Percentiles rank a stretch among this genome's conserved stretches.
phyloP scores from a whole-genome alignment of 2,329 filamentous ascomycete genomes.

The Knufia fluminis region DNA sequence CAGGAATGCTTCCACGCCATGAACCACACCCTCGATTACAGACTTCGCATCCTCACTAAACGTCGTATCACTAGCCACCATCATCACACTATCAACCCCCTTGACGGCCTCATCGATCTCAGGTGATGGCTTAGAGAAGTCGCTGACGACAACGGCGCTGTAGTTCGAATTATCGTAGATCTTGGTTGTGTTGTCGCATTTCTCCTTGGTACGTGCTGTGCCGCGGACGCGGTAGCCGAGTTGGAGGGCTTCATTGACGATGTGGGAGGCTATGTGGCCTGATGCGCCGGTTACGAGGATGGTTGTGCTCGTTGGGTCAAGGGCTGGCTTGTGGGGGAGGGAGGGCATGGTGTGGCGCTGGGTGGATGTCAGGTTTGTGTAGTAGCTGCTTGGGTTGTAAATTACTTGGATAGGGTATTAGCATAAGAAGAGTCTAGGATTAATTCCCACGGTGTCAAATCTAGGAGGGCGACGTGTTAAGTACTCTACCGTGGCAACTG shows the following conservation, averaged over 20 bases:
- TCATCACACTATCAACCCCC: slow-evolving; percentile 30
- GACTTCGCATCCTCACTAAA: slow-evolving; percentile 30
- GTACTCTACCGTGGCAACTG: too few species aligned
- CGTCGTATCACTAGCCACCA: slow-evolving; percentile 24
- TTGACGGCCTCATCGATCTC: slow-evolving; percentile 25
- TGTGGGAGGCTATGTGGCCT: slow-evolving; percentile 38
- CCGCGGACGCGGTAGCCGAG: slow-evolving; percentile 40
- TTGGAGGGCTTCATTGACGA: slow-evolving; percentile 28
- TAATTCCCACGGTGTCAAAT: too few species aligned
- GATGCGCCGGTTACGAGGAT: slow-evolving; percentile 41
- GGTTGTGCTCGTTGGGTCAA: neutral
- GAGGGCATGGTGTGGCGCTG: neutral
- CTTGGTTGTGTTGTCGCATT: slow-evolving; percentile 21
- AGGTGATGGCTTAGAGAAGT: slow-evolving; percentile 26
- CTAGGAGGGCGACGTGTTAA: too few species aligned
- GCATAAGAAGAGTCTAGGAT: too few species aligned
- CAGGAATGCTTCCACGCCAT: slow-evolving; percentile 1
- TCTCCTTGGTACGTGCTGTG: slow-evolving; percentile 31
- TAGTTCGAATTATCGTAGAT: slow-evolving; percentile 28
- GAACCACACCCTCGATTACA: slow-evolving; percentile 27
- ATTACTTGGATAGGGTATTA: too few species aligned
- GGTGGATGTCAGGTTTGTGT: neutral
- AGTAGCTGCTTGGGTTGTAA: too few species aligned
- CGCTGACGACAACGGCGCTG: slow-evolving; percentile 28
- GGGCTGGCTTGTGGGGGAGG: neutral